phyloP scores from a whole-genome alignment of 768 basidiomycete genomes.

The Russula sp. region DNA sequence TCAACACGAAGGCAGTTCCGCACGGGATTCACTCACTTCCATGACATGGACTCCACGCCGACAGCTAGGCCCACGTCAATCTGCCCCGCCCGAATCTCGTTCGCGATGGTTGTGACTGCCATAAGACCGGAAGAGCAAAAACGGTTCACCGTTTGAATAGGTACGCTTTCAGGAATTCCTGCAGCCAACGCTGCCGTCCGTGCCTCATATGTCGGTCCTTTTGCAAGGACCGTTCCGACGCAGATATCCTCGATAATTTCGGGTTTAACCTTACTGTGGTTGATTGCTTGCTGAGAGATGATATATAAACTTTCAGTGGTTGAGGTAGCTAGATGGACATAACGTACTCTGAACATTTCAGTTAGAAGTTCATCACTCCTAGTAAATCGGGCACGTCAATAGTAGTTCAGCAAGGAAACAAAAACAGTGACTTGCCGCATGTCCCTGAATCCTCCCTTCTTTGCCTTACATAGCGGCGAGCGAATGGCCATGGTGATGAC shows the following conservation, averaged over 20 bases:
- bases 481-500: slow-evolving; percentile 79
- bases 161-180: slow-evolving; percentile 72
- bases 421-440: slow-evolving; percentile 42
- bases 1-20: slow-evolving; percentile 23
- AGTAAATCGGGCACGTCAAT: slow-evolving; percentile 1
- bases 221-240: slow-evolving; percentile 69
- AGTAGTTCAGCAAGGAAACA: neutral
- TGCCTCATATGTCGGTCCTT: slow-evolving; percentile 61
- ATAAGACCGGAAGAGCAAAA: slow-evolving; percentile 86
- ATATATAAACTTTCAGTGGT: slow-evolving; percentile 11
- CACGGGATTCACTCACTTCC: slow-evolving; percentile 45
- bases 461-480: slow-evolving; percentile 69
- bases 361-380: slow-evolving; percentile 77
- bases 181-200: slow-evolving; percentile 72
- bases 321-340: slow-evolving; percentile 14
- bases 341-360: slow-evolving; percentile 68
- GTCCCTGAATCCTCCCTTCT: slow-evolving; percentile 71
- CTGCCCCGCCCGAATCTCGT: slow-evolving; percentile 70
- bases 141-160: slow-evolving; percentile 68
- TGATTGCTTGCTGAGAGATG: slow-evolving; percentile 47
- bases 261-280: slow-evolving; percentile 55
- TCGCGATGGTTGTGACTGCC: slow-evolving; percentile 71
- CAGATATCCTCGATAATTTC: slow-evolving; percentile 67
- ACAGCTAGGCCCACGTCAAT: slow-evolving; percentile 75
- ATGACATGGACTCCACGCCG: slow-evolving; percentile 85